phyloP scores from a whole-genome alignment of 176 grass and related monocot genomes.

The Coix lacrymajobi region DNA sequence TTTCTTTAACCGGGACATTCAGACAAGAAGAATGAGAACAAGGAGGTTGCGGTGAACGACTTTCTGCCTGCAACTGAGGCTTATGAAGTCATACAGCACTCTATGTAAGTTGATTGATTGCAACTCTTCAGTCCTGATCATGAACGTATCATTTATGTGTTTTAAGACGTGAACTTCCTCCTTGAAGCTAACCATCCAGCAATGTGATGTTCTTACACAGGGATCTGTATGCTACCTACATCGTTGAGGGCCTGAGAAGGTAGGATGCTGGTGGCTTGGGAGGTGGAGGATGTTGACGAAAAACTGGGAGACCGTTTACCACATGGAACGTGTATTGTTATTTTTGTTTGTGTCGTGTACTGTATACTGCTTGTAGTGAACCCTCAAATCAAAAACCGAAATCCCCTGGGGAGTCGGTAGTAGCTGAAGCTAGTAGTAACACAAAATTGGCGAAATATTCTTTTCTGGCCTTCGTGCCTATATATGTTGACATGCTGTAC shows the following conservation, averaged over 20 bases:
- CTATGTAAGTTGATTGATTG: slow-evolving; percentile 54
- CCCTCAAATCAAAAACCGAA: not conserved
- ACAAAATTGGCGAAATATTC: not conserved
- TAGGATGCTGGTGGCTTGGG: slow-evolving; percentile 24
- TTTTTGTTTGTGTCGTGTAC: slow-evolving; percentile 19
- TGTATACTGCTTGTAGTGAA: slow-evolving; percentile 1
- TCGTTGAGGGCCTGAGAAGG: slow-evolving; percentile 86
- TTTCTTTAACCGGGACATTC: slow-evolving; percentile 32
- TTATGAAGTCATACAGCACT: slow-evolving; percentile 70
- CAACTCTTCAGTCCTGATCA: not conserved
- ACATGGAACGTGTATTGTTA: not conserved
- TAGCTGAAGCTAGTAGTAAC: slow-evolving; percentile 11
- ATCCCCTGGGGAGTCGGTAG: not conserved
- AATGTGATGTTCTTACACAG: slow-evolving; percentile 28
- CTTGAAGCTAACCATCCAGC: not conserved
- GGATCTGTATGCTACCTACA: slow-evolving; percentile 92
- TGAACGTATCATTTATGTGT: not conserved
- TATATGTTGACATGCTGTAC: not conserved
- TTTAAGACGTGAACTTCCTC: not conserved
- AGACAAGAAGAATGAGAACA: slow-evolving; percentile 99
- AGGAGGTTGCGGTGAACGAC: slow-evolving; percentile 93
- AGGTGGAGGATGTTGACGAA: slow-evolving; percentile 29
- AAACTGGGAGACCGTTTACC: slow-evolving; percentile 6
- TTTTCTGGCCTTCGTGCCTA: not conserved
- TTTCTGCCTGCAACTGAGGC: slow-evolving; percentile 65